These are phyloP conservation scores for Phytophthora hybrid DNA, from an alignment of 352 stramenopile species.

Conservation along the genomic window DNA sequence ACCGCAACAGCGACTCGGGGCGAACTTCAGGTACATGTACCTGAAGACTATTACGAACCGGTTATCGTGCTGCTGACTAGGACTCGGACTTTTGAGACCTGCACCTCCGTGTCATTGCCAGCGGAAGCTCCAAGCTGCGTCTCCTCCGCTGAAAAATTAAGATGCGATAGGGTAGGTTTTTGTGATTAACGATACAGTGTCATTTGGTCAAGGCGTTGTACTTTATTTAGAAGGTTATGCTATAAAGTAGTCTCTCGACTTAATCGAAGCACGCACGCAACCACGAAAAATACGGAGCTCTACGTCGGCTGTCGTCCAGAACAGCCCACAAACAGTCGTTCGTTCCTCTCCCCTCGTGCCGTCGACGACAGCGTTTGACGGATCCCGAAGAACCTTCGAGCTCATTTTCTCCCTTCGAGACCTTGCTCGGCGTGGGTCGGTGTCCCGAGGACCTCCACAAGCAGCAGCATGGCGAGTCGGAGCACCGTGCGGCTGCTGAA, in stretches of 20 bases:
- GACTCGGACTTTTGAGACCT: not conserved
- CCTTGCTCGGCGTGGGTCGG: not conserved
- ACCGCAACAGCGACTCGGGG: conserved; percentile 7
- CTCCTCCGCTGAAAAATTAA: too few species aligned
- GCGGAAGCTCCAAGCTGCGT: too few species aligned
- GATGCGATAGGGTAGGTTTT: too few species aligned
- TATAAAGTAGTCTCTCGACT: too few species aligned
- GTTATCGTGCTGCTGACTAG: not conserved
- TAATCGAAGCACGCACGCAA: too few species aligned
- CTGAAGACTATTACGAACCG: not conserved
- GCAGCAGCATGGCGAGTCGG: conserved; percentile 28
- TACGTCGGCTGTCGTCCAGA: conserved; percentile 6
- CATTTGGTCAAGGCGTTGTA: too few species aligned
- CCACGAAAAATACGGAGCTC: too few species aligned
- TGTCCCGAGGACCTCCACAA: too few species aligned
- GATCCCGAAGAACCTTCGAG: not conserved
- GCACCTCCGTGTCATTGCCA: too few species aligned
- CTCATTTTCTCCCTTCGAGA: conserved; percentile 9
- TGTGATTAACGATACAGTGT: too few species aligned
- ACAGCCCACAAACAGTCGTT: conserved; percentile 20
- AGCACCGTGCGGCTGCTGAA: conserved; percentile 40
- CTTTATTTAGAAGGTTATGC: too few species aligned
- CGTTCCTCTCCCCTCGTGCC: conserved; percentile 15
- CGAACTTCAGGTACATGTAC: not conserved
- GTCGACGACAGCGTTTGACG: not conserved